Percentiles rank a stretch among this genome's conserved stretches.
Evolutionary conservation across 441 rosid species (phyloP).

Genomic region (Erysimum cheiri): DNA sequence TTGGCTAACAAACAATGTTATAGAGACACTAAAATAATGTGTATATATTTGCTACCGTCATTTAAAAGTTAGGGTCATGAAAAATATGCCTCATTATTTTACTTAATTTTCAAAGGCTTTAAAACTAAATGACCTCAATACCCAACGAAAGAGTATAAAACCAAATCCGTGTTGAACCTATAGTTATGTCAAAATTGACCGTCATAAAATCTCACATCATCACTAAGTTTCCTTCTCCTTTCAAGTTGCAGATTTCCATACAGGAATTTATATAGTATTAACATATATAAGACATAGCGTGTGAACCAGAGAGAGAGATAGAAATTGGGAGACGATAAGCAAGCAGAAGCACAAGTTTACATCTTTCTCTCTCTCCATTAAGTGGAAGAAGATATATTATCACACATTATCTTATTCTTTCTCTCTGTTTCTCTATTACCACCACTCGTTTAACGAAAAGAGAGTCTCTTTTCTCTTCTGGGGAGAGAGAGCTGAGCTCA

Average conservation of each 20-base stretch:
- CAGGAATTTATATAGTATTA: not conserved
- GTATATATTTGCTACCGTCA: not conserved
- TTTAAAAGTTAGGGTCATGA: constrained; percentile 27
- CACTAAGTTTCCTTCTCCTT: not conserved
- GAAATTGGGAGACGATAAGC: constrained; percentile 34
- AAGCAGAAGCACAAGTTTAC: constrained; percentile 36
- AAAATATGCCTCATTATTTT: constrained; percentile 32
- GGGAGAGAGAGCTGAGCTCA: constrained; percentile 13
- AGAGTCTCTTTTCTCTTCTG: constrained; percentile 29
- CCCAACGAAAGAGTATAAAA: not conserved
- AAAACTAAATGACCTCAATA: not conserved
- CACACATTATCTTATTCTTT: constrained; percentile 35
- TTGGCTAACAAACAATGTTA: constrained; percentile 14
- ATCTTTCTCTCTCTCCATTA: constrained; percentile 15
- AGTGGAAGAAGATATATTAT: constrained; percentile 30
- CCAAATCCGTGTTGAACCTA: constrained; percentile 33
- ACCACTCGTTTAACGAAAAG: constrained; percentile 32
- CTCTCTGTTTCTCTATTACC: constrained; percentile 2
- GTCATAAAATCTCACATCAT: constrained; percentile 24
- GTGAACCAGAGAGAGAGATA: constrained; percentile 22
- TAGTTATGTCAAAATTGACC: constrained; percentile 28
- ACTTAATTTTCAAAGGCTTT: not conserved
- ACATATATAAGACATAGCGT: not conserved
- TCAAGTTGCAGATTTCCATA: constrained; percentile 9
- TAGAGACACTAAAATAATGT: constrained; percentile 32